phyloP scores from a whole-genome alignment of 805 yeast species.

The Wickerhamomyces bovis region DNA sequence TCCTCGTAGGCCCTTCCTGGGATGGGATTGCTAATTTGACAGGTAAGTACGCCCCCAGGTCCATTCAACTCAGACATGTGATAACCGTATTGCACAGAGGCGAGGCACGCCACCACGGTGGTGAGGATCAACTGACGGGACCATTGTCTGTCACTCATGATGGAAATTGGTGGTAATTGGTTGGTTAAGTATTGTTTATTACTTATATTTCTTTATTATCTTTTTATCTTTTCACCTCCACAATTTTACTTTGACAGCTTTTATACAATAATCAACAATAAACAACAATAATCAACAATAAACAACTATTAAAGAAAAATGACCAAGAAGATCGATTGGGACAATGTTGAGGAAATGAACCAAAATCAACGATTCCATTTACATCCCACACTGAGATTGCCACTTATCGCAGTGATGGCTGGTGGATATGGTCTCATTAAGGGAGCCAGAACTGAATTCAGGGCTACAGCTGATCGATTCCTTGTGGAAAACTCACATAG shows the following conservation, averaged over 20 bases:
- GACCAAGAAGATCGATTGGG: not conserved
- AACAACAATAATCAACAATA: no score
- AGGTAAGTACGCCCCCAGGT: slow-evolving; percentile 67
- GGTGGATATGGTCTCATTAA: slow-evolving; percentile 40
- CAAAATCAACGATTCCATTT: slow-evolving; percentile 37
- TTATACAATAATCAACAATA: no score
- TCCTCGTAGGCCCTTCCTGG: slow-evolving; percentile 21
- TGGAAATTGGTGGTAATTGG: not conserved
- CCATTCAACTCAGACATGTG: slow-evolving; percentile 95
- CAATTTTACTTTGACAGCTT: not conserved
- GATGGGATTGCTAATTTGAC: slow-evolving; percentile 30
- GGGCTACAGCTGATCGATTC: slow-evolving; percentile 48
- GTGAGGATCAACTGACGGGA: slow-evolving; percentile 32
- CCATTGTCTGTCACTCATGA: slow-evolving; percentile 10
- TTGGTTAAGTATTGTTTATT: not conserved
- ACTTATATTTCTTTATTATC: not conserved
- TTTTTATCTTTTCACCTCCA: not conserved
- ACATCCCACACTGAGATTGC: slow-evolving; percentile 39
- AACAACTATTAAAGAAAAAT: not conserved
- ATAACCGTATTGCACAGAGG: slow-evolving; percentile 86
- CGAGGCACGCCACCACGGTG: slow-evolving; percentile 59
- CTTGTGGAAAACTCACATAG: slow-evolving; percentile 81
- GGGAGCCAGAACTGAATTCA: slow-evolving; percentile 59
- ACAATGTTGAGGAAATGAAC: not conserved
- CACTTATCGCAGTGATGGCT: slow-evolving; percentile 33